Evolutionary conservation across 768 basidiomycete genomes (phyloP).

Genomic region (Termitomyces sp.): DNA sequence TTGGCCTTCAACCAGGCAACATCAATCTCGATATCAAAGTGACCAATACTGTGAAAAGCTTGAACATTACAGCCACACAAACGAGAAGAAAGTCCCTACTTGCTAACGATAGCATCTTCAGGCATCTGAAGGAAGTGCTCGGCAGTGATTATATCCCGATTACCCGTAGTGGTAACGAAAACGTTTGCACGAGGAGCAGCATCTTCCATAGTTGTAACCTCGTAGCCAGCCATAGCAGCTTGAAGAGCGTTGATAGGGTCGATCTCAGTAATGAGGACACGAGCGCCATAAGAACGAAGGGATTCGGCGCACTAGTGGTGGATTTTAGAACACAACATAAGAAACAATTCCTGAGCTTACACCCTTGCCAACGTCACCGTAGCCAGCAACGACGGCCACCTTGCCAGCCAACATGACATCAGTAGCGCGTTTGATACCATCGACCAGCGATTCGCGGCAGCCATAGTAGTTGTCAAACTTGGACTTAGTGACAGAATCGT

Average conservation of each 20-base stretch:
- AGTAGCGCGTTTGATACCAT: conserved; percentile 99
- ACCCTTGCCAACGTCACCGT: conserved; percentile 98
- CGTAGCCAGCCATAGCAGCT: conserved; percentile 99
- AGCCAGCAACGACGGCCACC: conserved; percentile 98
- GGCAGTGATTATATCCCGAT: conserved; percentile 93
- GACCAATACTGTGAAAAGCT: conserved; percentile 57
- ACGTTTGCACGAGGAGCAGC: conserved; percentile 85
- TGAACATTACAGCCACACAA: conserved; percentile 1
- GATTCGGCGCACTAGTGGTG: conserved; percentile 90
- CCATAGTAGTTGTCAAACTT: conserved; percentile 99
- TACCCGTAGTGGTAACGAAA: conserved; percentile 98
- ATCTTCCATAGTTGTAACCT: conserved; percentile 98
- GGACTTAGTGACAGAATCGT: conserved; percentile 99
- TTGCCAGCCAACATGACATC: conserved; percentile 99
- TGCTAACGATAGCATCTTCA: conserved; percentile 98
- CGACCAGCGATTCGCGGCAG: conserved; percentile 98
- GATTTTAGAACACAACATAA: not conserved
- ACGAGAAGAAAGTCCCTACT: conserved; percentile 46
- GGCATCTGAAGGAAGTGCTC: conserved; percentile 93
- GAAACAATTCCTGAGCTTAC: conserved; percentile 45
- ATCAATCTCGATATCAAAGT: conserved; percentile 90
- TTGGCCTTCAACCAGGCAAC: conserved; percentile 98
- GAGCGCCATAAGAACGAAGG: conserved; percentile 93
- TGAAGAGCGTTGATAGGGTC: conserved; percentile 99
- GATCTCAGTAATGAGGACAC: conserved; percentile 95